phyloP scores from a whole-genome alignment of 2,329 filamentous ascomycete genomes.

The Sporothrix curviconia region DNA sequence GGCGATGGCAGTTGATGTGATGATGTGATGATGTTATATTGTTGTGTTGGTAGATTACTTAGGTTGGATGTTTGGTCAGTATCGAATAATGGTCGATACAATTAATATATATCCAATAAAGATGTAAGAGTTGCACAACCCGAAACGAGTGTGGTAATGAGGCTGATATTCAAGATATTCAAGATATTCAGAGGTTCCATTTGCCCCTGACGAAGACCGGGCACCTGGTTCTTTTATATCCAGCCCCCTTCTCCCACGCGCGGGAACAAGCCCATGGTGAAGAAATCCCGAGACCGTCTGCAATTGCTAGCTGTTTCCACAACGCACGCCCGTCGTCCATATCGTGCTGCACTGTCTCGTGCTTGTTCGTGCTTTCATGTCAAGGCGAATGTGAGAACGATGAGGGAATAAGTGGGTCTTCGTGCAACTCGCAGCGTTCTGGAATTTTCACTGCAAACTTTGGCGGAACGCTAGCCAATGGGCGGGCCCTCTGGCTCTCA shows the following conservation, averaged over 20 bases:
- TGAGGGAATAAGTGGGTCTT: not conserved
- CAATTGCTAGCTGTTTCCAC: too few relatives aligned
- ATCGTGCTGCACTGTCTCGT: too few relatives aligned
- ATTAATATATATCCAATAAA: not conserved
- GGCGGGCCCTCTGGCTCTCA: not conserved
- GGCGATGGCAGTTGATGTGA: too few relatives aligned
- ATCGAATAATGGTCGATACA: not conserved
- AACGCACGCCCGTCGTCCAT: too few relatives aligned
- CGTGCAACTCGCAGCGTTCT: too few relatives aligned
- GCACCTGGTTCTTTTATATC: constrained; percentile 1
- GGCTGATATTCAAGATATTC: too few relatives aligned
- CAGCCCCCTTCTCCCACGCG: too few relatives aligned
- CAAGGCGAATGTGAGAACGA: not conserved
- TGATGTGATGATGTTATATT: not conserved
- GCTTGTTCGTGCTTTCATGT: constrained; percentile 4
- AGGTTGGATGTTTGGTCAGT: not conserved
- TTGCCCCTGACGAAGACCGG: too few relatives aligned
- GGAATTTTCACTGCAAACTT: too few relatives aligned
- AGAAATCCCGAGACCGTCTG: too few relatives aligned
- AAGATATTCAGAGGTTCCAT: too few relatives aligned
- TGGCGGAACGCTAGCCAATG: not conserved
- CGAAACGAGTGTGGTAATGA: not conserved
- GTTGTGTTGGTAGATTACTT: not conserved
- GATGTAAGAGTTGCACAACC: not conserved
- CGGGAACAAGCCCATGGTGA: too few relatives aligned